Percentiles rank a stretch among this genome's conserved stretches.
These are phyloP conservation scores for Saturnispora saitoi DNA, from an alignment of 805 yeast species.

Conservation along the genomic window DNA sequence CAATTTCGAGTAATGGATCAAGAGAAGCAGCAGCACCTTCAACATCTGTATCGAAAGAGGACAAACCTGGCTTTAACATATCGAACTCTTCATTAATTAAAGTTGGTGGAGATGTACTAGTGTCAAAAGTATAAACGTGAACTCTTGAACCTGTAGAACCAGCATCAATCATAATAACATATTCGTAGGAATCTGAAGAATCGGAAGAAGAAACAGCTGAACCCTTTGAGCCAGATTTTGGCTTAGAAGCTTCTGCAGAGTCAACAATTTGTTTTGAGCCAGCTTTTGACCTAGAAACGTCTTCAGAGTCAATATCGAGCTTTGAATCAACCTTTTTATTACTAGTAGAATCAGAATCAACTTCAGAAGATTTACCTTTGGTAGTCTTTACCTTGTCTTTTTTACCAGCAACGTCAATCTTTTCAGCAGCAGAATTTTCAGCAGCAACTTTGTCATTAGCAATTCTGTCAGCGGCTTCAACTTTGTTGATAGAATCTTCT, in stretches of 20 bases:
- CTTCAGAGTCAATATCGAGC: neutral
- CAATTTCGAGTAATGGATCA: slow-evolving; percentile 71
- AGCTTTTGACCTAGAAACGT: neutral
- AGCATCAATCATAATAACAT: slow-evolving; percentile 92
- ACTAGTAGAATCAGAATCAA: neutral
- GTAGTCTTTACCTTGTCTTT: neutral
- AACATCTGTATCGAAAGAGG: slow-evolving; percentile 73
- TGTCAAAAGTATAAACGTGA: slow-evolving; percentile 86
- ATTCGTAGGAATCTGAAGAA: slow-evolving; percentile 35
- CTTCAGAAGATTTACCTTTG: neutral
- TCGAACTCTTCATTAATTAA: slow-evolving; percentile 74
- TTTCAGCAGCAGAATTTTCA: neutral
- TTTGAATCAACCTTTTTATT: neutral
- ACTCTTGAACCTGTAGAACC: slow-evolving; percentile 97
- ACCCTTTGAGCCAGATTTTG: neutral
- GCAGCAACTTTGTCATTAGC: neutral
- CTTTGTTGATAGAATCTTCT: slow-evolving; percentile 9
- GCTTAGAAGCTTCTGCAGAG: neutral
- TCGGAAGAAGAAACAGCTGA: neutral
- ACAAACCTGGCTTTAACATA: slow-evolving; percentile 89
- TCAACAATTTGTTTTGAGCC: neutral
- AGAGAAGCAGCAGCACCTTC: slow-evolving; percentile 83
- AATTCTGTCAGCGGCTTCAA: slow-evolving; percentile 3
- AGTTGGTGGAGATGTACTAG: slow-evolving; percentile 76
- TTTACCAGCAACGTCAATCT: neutral